Conservation (phyloP, 148 eudicot species). For the Camellia granthamiana region DNA sequence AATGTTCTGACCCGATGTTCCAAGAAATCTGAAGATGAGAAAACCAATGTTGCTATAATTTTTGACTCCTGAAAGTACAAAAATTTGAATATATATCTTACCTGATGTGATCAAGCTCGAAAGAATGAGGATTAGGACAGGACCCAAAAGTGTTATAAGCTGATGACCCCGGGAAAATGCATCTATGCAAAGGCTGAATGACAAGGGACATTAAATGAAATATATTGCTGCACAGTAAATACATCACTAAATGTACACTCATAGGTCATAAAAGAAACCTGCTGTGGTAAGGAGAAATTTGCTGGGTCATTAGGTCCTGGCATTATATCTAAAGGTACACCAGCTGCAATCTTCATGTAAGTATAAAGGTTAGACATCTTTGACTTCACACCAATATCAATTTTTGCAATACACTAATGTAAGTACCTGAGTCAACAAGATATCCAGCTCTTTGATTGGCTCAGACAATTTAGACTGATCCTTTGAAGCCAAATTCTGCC, state of each 20-base stretch:
- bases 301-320: constrained; percentile 88
- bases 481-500: constrained; percentile 80
- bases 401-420: not conserved
- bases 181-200: constrained; percentile 75
- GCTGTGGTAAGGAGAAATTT: constrained; percentile 87
- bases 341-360: constrained; percentile 73
- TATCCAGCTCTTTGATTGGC: constrained; percentile 88
- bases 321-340: constrained; percentile 88
- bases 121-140: constrained; percentile 86
- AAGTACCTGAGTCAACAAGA: constrained; percentile 82
- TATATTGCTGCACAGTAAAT: constrained; percentile 2
- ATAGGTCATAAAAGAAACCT: constrained; percentile 43
- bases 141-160: constrained; percentile 84
- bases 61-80: not conserved
- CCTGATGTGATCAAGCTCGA: constrained; percentile 78
- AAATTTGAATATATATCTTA: constrained; percentile 19
- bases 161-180: constrained; percentile 90
- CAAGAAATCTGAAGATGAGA: constrained; percentile 67
- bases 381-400: constrained; percentile 1
- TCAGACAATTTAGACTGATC: constrained; percentile 78
- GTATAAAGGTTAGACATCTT: constrained; percentile 14
- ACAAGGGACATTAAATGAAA: constrained; percentile 18
- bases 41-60: not conserved
- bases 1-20: constrained; percentile 95
- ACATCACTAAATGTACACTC: not conserved